Percentiles rank a stretch among this genome's conserved stretches.
Conservation (phyloP, 805 yeast genomes). For the Cyberlindnera galapagoensis region DNA sequence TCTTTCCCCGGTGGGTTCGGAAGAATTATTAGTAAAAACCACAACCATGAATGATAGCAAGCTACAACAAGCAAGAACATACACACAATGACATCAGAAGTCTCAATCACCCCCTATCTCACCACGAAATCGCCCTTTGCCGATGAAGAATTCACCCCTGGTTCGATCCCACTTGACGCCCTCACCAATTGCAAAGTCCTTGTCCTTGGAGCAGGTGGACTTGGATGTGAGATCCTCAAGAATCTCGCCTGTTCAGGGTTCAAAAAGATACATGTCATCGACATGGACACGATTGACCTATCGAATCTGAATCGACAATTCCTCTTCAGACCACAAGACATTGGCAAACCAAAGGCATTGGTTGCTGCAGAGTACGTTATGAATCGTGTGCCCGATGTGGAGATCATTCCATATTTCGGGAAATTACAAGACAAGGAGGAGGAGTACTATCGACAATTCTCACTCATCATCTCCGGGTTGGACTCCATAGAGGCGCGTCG, state of each 20-base stretch:
- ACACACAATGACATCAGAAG: slow-evolving; percentile 15
- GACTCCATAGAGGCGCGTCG: slow-evolving; percentile 88
- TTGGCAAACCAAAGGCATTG: slow-evolving; percentile 73
- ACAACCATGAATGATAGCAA: no score
- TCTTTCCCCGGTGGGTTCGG: no score
- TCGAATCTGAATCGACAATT: slow-evolving; percentile 91
- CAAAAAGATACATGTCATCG: slow-evolving; percentile 78
- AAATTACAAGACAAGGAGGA: slow-evolving; percentile 58
- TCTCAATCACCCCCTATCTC: slow-evolving; percentile 18
- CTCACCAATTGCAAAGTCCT: slow-evolving; percentile 26
- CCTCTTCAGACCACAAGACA: slow-evolving; percentile 71
- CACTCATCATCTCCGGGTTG: slow-evolving; percentile 75
- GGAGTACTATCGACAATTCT: slow-evolving; percentile 61
- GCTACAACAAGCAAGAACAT: no score
- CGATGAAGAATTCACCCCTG: slow-evolving; percentile 31
- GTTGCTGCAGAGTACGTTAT: slow-evolving; percentile 65
- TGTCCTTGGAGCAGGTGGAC: slow-evolving; percentile 91
- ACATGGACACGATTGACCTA: slow-evolving; percentile 87
- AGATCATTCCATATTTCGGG: slow-evolving; percentile 53
- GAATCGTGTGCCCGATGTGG: slow-evolving; percentile 37
- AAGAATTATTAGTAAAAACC: no score
- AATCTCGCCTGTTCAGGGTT: slow-evolving; percentile 68
- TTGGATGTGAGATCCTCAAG: slow-evolving; percentile 86
- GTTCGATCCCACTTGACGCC: slow-evolving; percentile 20
- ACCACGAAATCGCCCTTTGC: slow-evolving; percentile 28